phyloP scores from a whole-genome alignment of 257 asterid genomes.

The Perilla frutescens region DNA sequence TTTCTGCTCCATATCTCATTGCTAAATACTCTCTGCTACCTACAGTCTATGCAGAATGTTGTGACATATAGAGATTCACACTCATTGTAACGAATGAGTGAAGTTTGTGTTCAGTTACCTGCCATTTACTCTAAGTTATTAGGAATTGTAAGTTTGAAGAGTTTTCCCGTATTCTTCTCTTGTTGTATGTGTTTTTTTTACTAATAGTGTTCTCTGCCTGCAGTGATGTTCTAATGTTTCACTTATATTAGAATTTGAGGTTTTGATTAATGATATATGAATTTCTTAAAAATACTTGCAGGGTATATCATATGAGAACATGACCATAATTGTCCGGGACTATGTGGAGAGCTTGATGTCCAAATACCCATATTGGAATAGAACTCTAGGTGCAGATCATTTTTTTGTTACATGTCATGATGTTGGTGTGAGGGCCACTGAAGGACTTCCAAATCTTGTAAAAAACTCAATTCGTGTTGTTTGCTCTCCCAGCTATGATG shows the following conservation, averaged over 20 bases:
- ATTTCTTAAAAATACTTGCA: slow-evolving; percentile 46
- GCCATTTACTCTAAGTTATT: slow-evolving; percentile 22
- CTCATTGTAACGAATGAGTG: background rate
- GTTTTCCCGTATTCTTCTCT: background rate
- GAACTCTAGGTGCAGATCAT: slow-evolving; percentile 97
- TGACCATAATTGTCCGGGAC: slow-evolving; percentile 83
- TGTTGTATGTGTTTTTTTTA: background rate
- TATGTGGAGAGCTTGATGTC: slow-evolving; percentile 80
- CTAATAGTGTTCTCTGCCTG: background rate
- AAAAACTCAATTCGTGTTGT: slow-evolving; percentile 97
- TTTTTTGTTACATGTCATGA: slow-evolving; percentile 98
- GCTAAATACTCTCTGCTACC: slow-evolving; percentile 10
- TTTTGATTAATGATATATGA: slow-evolving; percentile 18
- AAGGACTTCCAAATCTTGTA: slow-evolving; percentile 88
- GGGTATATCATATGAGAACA: slow-evolving; percentile 96
- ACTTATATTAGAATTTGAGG: slow-evolving; percentile 24
- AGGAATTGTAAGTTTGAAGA: background rate
- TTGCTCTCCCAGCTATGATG: slow-evolving; percentile 99
- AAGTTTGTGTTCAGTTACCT: slow-evolving; percentile 14
- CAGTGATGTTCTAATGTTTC: slow-evolving; percentile 18
- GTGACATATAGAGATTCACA: background rate
- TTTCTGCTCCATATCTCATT: slow-evolving; percentile 19
- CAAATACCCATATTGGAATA: slow-evolving; percentile 94
- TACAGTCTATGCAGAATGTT: slow-evolving; percentile 9
- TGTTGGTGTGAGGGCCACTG: slow-evolving; percentile 99